phyloP scores from a whole-genome alignment of 106 monocot species.

The Posidonia australis region DNA sequence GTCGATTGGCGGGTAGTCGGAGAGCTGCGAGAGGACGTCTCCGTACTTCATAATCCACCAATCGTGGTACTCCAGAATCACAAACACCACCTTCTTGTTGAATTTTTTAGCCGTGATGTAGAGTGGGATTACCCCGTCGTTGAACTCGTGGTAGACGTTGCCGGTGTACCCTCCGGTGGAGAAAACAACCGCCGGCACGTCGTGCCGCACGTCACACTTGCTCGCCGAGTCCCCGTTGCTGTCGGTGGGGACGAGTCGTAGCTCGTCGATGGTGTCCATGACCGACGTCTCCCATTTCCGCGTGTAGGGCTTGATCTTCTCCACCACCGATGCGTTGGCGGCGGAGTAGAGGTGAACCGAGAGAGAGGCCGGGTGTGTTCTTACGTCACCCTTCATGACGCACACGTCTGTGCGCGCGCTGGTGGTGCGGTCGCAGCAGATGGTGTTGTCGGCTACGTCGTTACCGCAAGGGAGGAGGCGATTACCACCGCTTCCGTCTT shows the following conservation, averaged over 20 bases:
- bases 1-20: slow-evolving; percentile 48
- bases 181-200: slow-evolving; percentile 66
- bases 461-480: background rate
- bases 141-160: slow-evolving; percentile 97
- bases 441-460: background rate
- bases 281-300: slow-evolving; percentile 33
- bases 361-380: slow-evolving; percentile 17
- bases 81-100: slow-evolving; percentile 42
- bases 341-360: slow-evolving; percentile 13
- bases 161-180: slow-evolving; percentile 96
- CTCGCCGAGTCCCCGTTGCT: background rate
- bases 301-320: slow-evolving; percentile 35
- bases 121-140: slow-evolving; percentile 79
- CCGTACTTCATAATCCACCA: slow-evolving; percentile 85
- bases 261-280: slow-evolving; percentile 35
- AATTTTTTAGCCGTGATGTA: slow-evolving; percentile 56
- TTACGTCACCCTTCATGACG: slow-evolving; percentile 32
- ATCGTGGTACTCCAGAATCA: slow-evolving; percentile 55
- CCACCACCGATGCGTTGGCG: background rate
- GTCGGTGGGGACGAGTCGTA: background rate
- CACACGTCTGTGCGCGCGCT: slow-evolving; percentile 46
- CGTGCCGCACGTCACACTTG: slow-evolving; percentile 51
- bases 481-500: background rate
- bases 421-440: slow-evolving; percentile 48
- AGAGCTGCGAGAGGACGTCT: slow-evolving; percentile 47